phyloP scores from a whole-genome alignment of 441 rosid genomes.

The Codiaeum variegatum region DNA sequence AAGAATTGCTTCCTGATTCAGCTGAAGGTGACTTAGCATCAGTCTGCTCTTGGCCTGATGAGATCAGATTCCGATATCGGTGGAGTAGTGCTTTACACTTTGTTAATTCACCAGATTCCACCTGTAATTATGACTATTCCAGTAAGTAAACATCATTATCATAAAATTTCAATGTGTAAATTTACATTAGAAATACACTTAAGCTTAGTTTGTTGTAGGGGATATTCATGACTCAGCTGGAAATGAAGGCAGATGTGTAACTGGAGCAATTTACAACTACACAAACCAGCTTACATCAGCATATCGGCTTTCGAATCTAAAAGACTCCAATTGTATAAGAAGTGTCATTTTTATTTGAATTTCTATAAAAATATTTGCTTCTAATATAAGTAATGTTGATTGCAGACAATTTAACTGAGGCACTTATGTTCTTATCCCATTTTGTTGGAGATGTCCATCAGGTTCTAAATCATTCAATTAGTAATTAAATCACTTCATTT shows the following conservation, averaged over 20 bases:
- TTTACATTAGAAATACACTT: too few relatives aligned
- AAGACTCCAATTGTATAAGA: slow-evolving; percentile 52
- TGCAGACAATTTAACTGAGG: slow-evolving; percentile 79
- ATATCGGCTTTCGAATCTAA: slow-evolving; percentile 30
- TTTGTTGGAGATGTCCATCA: slow-evolving; percentile 86
- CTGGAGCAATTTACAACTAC: slow-evolving; percentile 85
- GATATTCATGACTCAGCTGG: slow-evolving; percentile 77
- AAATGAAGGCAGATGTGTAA: slow-evolving; percentile 58
- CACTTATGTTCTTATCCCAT: slow-evolving; percentile 83
- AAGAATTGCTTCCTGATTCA: slow-evolving; percentile 65
- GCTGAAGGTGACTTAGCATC: slow-evolving; percentile 84
- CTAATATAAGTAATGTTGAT: slow-evolving; percentile 19
- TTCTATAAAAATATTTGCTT: slow-evolving; percentile 4
- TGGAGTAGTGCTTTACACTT: slow-evolving; percentile 89
- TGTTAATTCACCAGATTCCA: slow-evolving; percentile 84
- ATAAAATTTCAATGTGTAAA: too few relatives aligned
- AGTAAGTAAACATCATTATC: slow-evolving; percentile 50
- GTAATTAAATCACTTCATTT: too few relatives aligned
- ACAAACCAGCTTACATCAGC: slow-evolving; percentile 61
- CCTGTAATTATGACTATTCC: slow-evolving; percentile 73
- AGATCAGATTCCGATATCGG: slow-evolving; percentile 50
- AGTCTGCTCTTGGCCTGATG: slow-evolving; percentile 94
- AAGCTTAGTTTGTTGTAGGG: too few relatives aligned
- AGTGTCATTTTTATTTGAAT: slow-evolving; percentile 4
- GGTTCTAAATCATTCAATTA: too few relatives aligned